Evolutionary conservation across 2,329 filamentous ascomycete genomes (phyloP).

Genomic region (Verticillium nubilum): DNA sequence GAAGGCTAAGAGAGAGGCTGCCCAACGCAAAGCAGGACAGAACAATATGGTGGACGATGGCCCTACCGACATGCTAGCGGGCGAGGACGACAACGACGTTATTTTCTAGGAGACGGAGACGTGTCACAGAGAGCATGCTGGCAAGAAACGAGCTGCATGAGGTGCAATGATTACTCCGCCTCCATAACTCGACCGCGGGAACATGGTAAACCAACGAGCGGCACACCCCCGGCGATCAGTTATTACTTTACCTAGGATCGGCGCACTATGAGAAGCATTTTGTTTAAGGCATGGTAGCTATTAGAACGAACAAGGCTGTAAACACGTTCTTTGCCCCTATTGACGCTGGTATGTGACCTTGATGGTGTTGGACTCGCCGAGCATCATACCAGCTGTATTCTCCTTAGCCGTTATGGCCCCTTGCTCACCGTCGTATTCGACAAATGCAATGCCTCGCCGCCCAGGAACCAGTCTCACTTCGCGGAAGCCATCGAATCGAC

Average conservation of each 20-base stretch:
- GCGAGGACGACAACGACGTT: slow-evolving; percentile 75
- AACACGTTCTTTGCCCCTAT: slow-evolving; percentile 36
- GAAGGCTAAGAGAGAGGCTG: slow-evolving; percentile 51
- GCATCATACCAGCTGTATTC: slow-evolving; percentile 76
- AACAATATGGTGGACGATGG: slow-evolving; percentile 33
- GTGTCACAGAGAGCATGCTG: background rate
- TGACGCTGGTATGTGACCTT: slow-evolving; percentile 97
- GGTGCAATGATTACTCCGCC: background rate
- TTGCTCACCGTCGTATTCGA: slow-evolving; percentile 88
- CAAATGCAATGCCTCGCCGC: slow-evolving; percentile 84
- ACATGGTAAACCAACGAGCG: background rate
- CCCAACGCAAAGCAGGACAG: slow-evolving; percentile 8
- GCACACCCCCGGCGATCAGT: background rate
- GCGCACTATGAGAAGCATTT: background rate
- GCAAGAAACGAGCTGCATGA: background rate
- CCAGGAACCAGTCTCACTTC: slow-evolving; percentile 88
- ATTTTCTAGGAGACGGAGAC: slow-evolving; percentile 57
- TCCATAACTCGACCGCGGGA: background rate
- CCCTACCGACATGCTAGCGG: slow-evolving; percentile 63
- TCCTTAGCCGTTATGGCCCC: slow-evolving; percentile 93
- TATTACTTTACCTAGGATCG: background rate
- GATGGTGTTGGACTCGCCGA: slow-evolving; percentile 67
- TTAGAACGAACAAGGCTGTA: background rate
- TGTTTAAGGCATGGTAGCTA: background rate
- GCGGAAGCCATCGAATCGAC: slow-evolving; percentile 86